phyloP scores from a whole-genome alignment of 2,329 filamentous ascomycete species.

The Sclerotinia nivalis region DNA sequence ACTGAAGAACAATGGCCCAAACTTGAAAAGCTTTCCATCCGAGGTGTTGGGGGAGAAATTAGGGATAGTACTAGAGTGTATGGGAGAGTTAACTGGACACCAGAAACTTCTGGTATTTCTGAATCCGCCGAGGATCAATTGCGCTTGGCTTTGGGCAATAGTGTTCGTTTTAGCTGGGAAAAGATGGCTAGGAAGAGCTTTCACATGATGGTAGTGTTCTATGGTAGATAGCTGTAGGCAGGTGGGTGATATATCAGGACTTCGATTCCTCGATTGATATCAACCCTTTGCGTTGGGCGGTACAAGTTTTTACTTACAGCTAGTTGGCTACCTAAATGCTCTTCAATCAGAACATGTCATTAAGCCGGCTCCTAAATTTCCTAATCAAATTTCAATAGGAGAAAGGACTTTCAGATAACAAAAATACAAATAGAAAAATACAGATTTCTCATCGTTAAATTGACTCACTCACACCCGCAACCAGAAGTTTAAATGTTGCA shows the following conservation, averaged over 20 bases:
- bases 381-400: no score
- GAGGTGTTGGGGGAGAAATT: not conserved
- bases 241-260: no score
- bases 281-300: not conserved
- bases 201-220: not conserved
- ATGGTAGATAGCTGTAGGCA: not conserved
- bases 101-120: not conserved
- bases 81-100: not conserved
- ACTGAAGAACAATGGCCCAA: not conserved
- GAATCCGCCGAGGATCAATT: not conserved
- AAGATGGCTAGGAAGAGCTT: not conserved
- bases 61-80: not conserved
- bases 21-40: not conserved
- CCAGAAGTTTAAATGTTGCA: no score
- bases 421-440: no score
- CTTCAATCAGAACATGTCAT: no score
- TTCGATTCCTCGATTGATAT: no score
- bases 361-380: no score
- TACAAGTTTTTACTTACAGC: no score
- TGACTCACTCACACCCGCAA: no score
- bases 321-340: no score
- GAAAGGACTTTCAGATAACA: no score
- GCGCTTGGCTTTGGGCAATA: not conserved
- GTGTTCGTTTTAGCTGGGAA: not conserved
- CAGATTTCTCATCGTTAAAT: no score